Evolutionary conservation across 2,329 filamentous ascomycete genomes (phyloP), one percentile per base, ranked within the genome.

Genomic region (Hypomyces perniciosus): DNA sequence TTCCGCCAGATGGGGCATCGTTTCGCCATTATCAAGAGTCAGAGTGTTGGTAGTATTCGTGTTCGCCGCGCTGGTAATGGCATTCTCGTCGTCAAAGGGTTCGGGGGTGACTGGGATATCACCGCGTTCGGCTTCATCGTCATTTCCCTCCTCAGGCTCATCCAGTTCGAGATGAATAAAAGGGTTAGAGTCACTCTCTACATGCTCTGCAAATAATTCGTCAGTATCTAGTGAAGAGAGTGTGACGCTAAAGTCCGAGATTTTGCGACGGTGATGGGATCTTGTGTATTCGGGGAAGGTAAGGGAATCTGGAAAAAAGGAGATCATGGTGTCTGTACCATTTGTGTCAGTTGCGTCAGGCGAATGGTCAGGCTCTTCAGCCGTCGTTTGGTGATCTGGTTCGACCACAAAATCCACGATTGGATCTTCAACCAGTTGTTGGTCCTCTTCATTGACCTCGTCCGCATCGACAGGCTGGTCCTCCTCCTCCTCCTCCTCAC

Each of bases 31-130:
- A 41, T 63, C 68, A 44, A 20, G 20, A 20, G 61, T 57, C 33
- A 68, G 54, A 5, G 66, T 68, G 29, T 64, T 60, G 12, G 65
- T 67, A 20, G 64, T 65, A 50, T 63, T 65, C 28, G 62, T 61
- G 41, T 58, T 52, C n/a, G 54, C 53, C 28, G 57, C 56, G 33
- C 48, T 54, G 8, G 57, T n/a, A 35, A 57, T 44, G 12, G 53
- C 53, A 29, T 56, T 50, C 33, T 58, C 58, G 30, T 59, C 54
- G 12, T 54, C 48, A 26, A 52, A 45, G 10, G 50, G 43, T 26
- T 45, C 39, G 9, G 38, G 34, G 39, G 48, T 30, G 20, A 29
- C 30, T 29, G n/a, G 10, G 28, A 29, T 29, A 28, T 46, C 46
- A 13, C 56, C 51, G n/a, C 54, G 52, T 31, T 57, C 58, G 6